Percentiles rank a stretch among this genome's conserved stretches.
These are phyloP conservation scores for Ostreobium quekettii DNA, from an alignment of 139 green algal genomes.

Conservation along the genomic window DNA sequence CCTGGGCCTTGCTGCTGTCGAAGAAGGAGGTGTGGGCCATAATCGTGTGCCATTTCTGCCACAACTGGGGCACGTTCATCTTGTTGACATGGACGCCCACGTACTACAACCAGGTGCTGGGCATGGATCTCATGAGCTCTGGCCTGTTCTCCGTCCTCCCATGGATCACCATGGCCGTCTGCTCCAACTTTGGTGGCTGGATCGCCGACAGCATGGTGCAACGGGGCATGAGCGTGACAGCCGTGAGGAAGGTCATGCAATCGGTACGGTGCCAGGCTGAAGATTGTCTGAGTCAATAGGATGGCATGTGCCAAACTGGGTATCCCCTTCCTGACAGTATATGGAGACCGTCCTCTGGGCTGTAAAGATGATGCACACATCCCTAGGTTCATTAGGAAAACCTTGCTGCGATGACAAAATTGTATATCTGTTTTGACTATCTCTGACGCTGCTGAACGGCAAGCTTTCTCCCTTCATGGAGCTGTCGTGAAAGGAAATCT, in stretches of 20 bases:
- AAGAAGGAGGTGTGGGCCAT: constrained; percentile 89
- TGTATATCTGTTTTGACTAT: no score
- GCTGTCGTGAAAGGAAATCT: no score
- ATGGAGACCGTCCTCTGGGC: no score
- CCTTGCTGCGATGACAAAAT: no score
- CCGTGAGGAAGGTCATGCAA: constrained; percentile 68
- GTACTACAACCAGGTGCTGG: constrained; percentile 93
- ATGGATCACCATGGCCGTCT: constrained; percentile 92
- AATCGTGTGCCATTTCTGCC: constrained; percentile 94
- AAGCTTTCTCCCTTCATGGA: no score
- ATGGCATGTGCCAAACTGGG: no score
- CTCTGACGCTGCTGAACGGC: no score
- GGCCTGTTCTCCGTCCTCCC: constrained; percentile 84
- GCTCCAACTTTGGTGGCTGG: constrained; percentile 80
- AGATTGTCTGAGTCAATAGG: no score
- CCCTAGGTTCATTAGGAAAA: no score
- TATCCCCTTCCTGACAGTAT: no score
- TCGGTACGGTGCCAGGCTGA: not conserved
- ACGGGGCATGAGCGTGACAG: constrained; percentile 60
- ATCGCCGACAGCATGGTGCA: constrained; percentile 77
- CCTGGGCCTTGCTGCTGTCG: constrained; percentile 80
- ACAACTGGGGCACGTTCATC: constrained; percentile 99
- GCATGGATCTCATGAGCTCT: constrained; percentile 73
- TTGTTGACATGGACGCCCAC: constrained; percentile 98
- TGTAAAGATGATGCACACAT: no score